phyloP scores from a whole-genome alignment of 2,329 filamentous ascomycete species.

The Fusarium agapanthi region DNA sequence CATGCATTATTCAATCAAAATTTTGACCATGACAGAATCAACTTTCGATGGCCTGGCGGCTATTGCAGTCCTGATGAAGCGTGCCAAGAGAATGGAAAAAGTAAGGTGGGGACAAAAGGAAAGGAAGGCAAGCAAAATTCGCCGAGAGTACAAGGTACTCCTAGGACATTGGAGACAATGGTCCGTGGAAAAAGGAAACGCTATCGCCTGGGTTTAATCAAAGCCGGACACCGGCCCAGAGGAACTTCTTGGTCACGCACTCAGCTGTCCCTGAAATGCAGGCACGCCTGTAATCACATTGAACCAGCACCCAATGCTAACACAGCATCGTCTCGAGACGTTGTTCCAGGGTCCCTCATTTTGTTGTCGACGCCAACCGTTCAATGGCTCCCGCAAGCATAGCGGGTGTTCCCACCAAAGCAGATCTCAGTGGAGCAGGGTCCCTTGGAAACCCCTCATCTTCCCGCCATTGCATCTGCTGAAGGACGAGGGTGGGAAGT shows the following conservation, averaged over 20 bases:
- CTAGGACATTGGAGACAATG: slow-evolving; percentile 9
- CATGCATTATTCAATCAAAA: neutral
- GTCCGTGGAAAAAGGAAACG: slow-evolving; percentile 25
- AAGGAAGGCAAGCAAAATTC: slow-evolving; percentile 27
- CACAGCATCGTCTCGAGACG: neutral
- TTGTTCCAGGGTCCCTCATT: slow-evolving; percentile 35
- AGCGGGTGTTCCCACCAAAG: slow-evolving; percentile 40
- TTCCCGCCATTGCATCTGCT: slow-evolving; percentile 43
- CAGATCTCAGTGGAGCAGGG: slow-evolving; percentile 42
- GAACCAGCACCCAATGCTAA: neutral
- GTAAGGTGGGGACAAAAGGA: slow-evolving; percentile 17
- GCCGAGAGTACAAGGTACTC: slow-evolving; percentile 26
- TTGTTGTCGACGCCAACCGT: slow-evolving; percentile 33
- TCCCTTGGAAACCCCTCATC: slow-evolving; percentile 42
- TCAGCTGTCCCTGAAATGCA: slow-evolving; percentile 23
- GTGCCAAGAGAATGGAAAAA: slow-evolving; percentile 21
- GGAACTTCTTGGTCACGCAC: slow-evolving; percentile 5
- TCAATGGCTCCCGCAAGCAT: slow-evolving; percentile 43
- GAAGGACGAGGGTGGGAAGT: slow-evolving; percentile 36
- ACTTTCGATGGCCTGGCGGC: slow-evolving; percentile 1
- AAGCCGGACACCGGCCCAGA: slow-evolving; percentile 22
- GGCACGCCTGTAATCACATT: slow-evolving; percentile 18
- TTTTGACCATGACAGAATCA: neutral
- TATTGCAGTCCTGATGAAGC: slow-evolving; percentile 9
- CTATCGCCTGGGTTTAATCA: slow-evolving; percentile 17